These are phyloP conservation scores for Cornus florida DNA, from an alignment of 148 eudicot species.

Conservation along the genomic window DNA sequence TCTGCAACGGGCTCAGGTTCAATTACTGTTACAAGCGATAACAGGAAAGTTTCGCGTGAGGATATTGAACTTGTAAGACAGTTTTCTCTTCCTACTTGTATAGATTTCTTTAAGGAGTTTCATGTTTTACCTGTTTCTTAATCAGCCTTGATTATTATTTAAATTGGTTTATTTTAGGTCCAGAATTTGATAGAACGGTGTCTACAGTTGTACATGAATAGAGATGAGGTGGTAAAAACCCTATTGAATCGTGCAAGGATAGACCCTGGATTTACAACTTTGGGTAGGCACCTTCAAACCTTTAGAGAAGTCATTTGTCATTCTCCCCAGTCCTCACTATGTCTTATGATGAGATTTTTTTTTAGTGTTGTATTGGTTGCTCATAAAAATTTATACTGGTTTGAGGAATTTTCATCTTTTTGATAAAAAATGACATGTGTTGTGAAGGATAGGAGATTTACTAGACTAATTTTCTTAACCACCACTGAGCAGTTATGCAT, in stretches of 20 bases:
- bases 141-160: conserved; percentile 4
- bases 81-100: not conserved
- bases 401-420: not conserved
- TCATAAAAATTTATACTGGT: not conserved
- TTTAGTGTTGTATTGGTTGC: conserved; percentile 6
- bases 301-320: conserved; percentile 6
- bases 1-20: conserved; percentile 86
- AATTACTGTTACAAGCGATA: conserved; percentile 81
- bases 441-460: too few species aligned
- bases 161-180: conserved; percentile 53
- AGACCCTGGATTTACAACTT: conserved; percentile 92
- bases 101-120: not conserved
- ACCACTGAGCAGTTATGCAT: not conserved
- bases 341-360: not conserved
- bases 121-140: not conserved
- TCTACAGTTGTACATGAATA: conserved; percentile 89
- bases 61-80: conserved; percentile 95
- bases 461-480: not conserved
- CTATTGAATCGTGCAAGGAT: conserved; percentile 89
- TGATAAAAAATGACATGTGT: too few species aligned
- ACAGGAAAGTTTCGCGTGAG: conserved; percentile 89
- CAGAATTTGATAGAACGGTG: conserved; percentile 93
- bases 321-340: not conserved
- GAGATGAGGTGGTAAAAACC: conserved; percentile 92
- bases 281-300: conserved; percentile 49